phyloP scores from a whole-genome alignment of 495 filamentous ascomycete species.

The Cercophora sp. region DNA sequence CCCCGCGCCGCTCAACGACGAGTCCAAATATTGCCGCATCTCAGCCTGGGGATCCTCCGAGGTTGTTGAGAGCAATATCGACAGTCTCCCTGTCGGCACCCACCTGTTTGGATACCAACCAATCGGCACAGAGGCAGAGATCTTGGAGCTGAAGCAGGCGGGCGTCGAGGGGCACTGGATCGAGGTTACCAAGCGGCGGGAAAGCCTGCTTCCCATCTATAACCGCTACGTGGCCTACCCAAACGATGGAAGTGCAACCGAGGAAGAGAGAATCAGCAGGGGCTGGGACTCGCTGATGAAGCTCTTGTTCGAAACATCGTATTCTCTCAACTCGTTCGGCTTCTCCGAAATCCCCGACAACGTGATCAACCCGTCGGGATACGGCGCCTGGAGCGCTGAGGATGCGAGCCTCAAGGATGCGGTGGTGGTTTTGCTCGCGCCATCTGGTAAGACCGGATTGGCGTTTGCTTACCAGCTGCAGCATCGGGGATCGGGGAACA shows the following conservation, averaged over 20 bases:
- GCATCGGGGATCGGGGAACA: slow-evolving; percentile 17
- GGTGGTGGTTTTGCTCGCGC: slow-evolving; percentile 39
- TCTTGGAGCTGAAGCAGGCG: slow-evolving; percentile 28
- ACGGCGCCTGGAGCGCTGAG: slow-evolving; percentile 33
- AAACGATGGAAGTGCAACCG: slow-evolving; percentile 1
- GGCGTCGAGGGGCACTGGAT: slow-evolving; percentile 34
- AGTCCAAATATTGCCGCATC: slow-evolving; percentile 46
- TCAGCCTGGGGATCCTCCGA: slow-evolving; percentile 55
- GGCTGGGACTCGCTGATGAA: slow-evolving; percentile 38
- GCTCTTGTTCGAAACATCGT: slow-evolving; percentile 43
- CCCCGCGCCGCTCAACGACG: slow-evolving; percentile 52
- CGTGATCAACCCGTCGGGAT: slow-evolving; percentile 36
- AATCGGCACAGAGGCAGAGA: slow-evolving; percentile 34
- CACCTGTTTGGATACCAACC: slow-evolving; percentile 38
- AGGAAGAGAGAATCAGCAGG: slow-evolving; percentile 12
- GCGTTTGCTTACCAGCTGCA: slow-evolving; percentile 38
- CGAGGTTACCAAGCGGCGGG: slow-evolving; percentile 41
- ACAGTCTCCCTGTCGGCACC: slow-evolving; percentile 28
- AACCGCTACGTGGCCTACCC: slow-evolving; percentile 44
- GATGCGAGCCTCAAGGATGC: slow-evolving; percentile 45
- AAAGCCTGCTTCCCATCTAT: slow-evolving; percentile 47
- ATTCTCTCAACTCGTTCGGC: slow-evolving; percentile 44
- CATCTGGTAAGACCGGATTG: slow-evolving; percentile 49
- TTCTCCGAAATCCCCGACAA: slow-evolving; percentile 27
- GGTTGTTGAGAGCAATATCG: slow-evolving; percentile 45